Evolutionary conservation across 2,329 filamentous ascomycete genomes (phyloP), one percentile per base, ranked within the genome.

Genomic region (Myrmaecium sp.): DNA sequence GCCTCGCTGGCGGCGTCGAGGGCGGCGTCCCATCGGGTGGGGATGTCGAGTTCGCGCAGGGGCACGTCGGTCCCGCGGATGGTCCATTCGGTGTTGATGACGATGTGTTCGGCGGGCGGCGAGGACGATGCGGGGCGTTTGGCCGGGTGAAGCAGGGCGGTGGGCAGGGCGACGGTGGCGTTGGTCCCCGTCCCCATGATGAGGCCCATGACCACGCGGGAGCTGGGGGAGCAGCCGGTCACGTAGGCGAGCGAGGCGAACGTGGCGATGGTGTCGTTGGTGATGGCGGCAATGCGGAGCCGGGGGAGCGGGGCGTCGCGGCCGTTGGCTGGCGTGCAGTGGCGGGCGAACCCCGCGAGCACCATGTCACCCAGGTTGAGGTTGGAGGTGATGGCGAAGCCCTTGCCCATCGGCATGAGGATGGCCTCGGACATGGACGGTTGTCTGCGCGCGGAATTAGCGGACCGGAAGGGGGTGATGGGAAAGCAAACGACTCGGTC

Each of bases 41-140:
- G 66, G 25, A 84, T 60, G 1, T 59, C 57, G 12, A 73, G 53
- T 14, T 72, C 61, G 14, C 62, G 58, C 28, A 86, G 54, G 1
- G 79, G 75, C 5, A 62, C 58, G n/a, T 70, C 71, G 2, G 78
- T 70, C 5, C 79, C 79, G 14, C 73, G 74, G 39, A 89, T 82
- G 27, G 74, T 79, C 74, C 77, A 84, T 51, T 89, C 80, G 0
- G 80, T 86, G 43, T 86, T 86, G 35, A 86, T 70, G 4, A 80
- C 68, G 9, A 83, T 73, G 36, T 69, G 73, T n/a, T 66, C 55
- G 60, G 8, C 58, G 52, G 2, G 58, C 36, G 13, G 35, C 38
- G 34, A 9, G 7, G 19, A n/a, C 8, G 29, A 29, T 18, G 40
- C 37, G 3, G 35, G 30, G 4, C 39, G 36, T 45, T 86, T 86